phyloP scores from a whole-genome alignment of 345 rosid species.

The Melaleuca quinquenervia region DNA sequence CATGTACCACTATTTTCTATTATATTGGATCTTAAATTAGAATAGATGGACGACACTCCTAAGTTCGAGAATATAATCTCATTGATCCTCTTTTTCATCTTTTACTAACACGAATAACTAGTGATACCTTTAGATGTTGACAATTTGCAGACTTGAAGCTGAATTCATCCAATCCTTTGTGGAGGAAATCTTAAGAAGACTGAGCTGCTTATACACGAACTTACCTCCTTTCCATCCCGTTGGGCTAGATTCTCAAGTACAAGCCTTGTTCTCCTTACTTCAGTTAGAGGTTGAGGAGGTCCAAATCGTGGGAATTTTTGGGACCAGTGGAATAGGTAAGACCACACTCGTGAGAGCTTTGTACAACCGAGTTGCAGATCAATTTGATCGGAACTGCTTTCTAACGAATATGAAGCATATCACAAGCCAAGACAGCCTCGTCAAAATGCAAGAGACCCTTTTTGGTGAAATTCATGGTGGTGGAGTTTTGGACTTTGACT shows the following conservation, averaged over 20 bases:
- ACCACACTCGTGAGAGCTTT: background rate
- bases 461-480: background rate
- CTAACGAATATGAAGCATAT: background rate
- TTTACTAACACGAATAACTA: too few species aligned
- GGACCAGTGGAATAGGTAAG: background rate
- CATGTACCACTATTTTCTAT: background rate
- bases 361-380: background rate
- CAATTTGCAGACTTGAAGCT: background rate
- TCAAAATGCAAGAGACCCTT: background rate
- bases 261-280: background rate
- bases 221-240: background rate
- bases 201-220: background rate
- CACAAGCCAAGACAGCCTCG: background rate
- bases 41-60: background rate
- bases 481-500: background rate
- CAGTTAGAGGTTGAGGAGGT: background rate
- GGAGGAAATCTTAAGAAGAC: background rate
- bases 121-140: background rate
- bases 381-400: background rate
- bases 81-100: too few species aligned
- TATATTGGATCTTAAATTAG: background rate
- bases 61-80: background rate
- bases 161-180: background rate
- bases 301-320: fast-evolving
- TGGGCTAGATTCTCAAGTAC: background rate